phyloP scores from a whole-genome alignment of 106 monocot species.

The Dioscorea dumetorum region DNA sequence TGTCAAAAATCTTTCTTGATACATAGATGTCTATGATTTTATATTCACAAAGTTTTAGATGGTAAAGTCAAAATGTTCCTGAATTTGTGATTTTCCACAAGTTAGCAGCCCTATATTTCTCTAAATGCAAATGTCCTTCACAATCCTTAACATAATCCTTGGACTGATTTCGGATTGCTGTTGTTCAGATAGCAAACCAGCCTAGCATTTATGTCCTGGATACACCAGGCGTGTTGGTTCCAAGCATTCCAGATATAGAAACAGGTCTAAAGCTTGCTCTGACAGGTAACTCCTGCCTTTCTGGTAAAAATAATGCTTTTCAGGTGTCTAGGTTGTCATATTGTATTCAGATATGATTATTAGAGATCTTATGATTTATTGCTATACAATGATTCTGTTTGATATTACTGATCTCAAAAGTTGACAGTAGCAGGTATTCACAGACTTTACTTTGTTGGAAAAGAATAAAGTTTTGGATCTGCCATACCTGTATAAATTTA shows the following conservation, averaged over 20 bases:
- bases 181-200: conserved; percentile 72
- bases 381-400: background rate
- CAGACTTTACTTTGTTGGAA: no score
- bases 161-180: background rate
- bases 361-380: background rate
- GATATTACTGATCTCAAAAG: no score
- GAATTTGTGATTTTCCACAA: no score
- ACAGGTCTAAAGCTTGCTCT: conserved; percentile 96
- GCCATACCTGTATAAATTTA: no score
- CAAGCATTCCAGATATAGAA: conserved; percentile 82
- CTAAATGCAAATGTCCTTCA: no score
- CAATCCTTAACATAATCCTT: background rate
- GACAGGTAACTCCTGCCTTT: conserved; percentile 43
- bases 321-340: background rate
- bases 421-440: no score
- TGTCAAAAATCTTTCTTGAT: no score
- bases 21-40: no score
- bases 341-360: background rate
- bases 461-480: no score
- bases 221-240: conserved; percentile 90
- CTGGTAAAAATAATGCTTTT: background rate
- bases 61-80: no score
- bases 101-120: no score
- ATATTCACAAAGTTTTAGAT: no score
- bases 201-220: conserved; percentile 99